Conservation (phyloP, 306 rosid species). For the Boehmeria nivea region DNA sequence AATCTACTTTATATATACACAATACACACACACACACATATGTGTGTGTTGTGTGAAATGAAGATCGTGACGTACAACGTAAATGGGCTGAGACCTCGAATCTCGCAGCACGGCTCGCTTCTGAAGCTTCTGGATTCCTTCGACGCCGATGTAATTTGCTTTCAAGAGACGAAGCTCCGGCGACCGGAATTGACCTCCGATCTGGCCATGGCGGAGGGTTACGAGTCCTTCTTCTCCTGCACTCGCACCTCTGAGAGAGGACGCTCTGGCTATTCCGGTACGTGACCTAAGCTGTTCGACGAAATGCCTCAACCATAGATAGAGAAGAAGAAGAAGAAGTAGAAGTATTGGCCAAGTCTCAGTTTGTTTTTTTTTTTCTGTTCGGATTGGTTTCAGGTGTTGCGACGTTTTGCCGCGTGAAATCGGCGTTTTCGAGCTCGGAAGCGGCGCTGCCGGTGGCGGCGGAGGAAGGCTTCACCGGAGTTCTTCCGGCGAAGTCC, state of each 20-base stretch:
- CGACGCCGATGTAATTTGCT: slow-evolving; percentile 78
- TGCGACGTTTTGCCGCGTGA: slow-evolving; percentile 85
- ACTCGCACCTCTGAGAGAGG: slow-evolving; percentile 64
- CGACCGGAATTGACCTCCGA: slow-evolving; percentile 73
- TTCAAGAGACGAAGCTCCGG: slow-evolving; percentile 85
- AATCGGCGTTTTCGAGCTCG: slow-evolving; percentile 64
- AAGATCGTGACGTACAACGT: slow-evolving; percentile 92
- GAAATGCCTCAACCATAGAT: slow-evolving; percentile 18
- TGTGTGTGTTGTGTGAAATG: slow-evolving; percentile 36
- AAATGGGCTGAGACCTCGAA: slow-evolving; percentile 75
- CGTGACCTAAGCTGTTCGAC: slow-evolving; percentile 17
- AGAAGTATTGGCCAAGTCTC: no score
- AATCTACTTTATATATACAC: neutral
- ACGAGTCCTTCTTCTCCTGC: slow-evolving; percentile 85
- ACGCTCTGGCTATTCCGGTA: slow-evolving; percentile 81
- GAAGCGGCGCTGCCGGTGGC: slow-evolving; percentile 67
- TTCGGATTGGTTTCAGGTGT: slow-evolving; percentile 41
- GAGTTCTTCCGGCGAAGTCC: slow-evolving; percentile 36
- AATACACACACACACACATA: neutral
- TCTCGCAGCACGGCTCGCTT: slow-evolving; percentile 84
- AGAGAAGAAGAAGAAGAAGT: no score
- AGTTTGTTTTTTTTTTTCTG: neutral
- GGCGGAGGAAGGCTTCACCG: slow-evolving; percentile 87
- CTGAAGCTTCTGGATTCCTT: slow-evolving; percentile 70
- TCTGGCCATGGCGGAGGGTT: slow-evolving; percentile 68